These are phyloP conservation scores for Aspergillus ibericus DNA, from an alignment of 2,329 filamentous ascomycete species.

Conservation along the genomic window DNA sequence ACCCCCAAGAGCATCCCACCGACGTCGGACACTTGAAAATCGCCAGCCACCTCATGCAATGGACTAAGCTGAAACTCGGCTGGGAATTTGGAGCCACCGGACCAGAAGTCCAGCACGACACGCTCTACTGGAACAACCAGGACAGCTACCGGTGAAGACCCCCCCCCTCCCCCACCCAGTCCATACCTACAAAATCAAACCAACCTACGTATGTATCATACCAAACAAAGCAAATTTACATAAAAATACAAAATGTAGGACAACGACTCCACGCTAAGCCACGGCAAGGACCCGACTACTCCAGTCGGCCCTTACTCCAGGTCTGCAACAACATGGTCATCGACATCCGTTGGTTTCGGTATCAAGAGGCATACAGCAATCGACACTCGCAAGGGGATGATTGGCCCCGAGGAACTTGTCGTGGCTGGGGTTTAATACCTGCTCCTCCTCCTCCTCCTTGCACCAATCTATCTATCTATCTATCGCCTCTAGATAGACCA, in stretches of 20 bases:
- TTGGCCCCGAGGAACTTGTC: slow-evolving; percentile 12
- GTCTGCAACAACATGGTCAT: slow-evolving; percentile 10
- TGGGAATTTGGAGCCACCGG: slow-evolving; percentile 59
- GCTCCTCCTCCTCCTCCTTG: no score
- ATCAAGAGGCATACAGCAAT: slow-evolving; percentile 21
- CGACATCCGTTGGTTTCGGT: slow-evolving; percentile 15
- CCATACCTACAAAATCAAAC: neutral
- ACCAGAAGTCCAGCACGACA: slow-evolving; percentile 51
- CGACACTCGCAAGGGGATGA: slow-evolving; percentile 12
- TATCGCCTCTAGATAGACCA: no score
- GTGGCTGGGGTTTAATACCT: slow-evolving; percentile 19
- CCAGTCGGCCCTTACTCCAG: neutral
- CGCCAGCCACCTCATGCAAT: slow-evolving; percentile 60
- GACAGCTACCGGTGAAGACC: slow-evolving; percentile 43
- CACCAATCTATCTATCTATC: no score
- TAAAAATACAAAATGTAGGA: slow-evolving; percentile 10
- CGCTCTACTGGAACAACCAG: slow-evolving; percentile 56
- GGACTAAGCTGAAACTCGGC: slow-evolving; percentile 55
- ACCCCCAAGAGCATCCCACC: slow-evolving; percentile 59
- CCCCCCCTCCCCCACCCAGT: no score
- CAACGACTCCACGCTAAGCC: slow-evolving; percentile 12
- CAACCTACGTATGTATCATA: neutral
- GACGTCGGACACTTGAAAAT: slow-evolving; percentile 63
- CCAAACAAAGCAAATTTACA: neutral
- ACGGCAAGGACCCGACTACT: neutral